A percentile compares a stretch with the other conserved stretches of the same genome.
Conservation (phyloP, 768 basidiomycete species). For the Boletales sp. region DNA sequence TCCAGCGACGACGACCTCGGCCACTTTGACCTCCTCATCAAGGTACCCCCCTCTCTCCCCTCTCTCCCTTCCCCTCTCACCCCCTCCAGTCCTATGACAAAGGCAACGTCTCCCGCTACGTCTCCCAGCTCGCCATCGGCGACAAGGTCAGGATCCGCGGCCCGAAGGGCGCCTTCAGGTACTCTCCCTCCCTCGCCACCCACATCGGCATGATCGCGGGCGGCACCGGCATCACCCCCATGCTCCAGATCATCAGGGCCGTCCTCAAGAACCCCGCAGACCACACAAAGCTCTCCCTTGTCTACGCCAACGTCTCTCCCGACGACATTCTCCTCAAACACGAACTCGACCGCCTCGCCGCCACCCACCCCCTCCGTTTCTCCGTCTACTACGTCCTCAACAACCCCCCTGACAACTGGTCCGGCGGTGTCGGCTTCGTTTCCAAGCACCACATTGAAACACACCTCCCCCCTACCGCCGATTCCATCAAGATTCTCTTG, state of each 20-base stretch:
- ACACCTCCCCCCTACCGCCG: conserved; percentile 61
- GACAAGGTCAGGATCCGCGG: conserved; percentile 90
- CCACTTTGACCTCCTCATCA: conserved; percentile 94
- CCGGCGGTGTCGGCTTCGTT: conserved; percentile 88
- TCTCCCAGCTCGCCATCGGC: conserved; percentile 79
- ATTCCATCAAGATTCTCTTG: conserved; percentile 80
- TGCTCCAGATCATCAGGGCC: conserved; percentile 98
- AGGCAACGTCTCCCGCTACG: conserved; percentile 91
- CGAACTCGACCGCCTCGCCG: conserved; percentile 79
- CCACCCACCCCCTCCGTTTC: conserved; percentile 63
- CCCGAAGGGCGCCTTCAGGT: conserved; percentile 93
- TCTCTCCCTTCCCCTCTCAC: neutral
- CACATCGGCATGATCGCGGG: conserved; percentile 97
- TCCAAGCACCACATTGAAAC: conserved; percentile 87
- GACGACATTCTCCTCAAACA: conserved; percentile 91
- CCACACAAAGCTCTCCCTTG: conserved; percentile 75
- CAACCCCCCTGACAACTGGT: conserved; percentile 87
- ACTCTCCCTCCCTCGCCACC: conserved; percentile 64
- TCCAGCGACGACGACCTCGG: conserved; percentile 91
- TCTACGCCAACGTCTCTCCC: conserved; percentile 93
- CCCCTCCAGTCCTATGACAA: conserved; percentile 81
- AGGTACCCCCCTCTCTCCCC: conserved; percentile 47
- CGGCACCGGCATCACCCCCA: conserved; percentile 97
- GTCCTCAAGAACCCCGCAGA: conserved; percentile 86
- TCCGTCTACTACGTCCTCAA: conserved; percentile 89